phyloP scores from a whole-genome alignment of 2,329 filamentous ascomycete species.

The Rutstroemia sp. region DNA sequence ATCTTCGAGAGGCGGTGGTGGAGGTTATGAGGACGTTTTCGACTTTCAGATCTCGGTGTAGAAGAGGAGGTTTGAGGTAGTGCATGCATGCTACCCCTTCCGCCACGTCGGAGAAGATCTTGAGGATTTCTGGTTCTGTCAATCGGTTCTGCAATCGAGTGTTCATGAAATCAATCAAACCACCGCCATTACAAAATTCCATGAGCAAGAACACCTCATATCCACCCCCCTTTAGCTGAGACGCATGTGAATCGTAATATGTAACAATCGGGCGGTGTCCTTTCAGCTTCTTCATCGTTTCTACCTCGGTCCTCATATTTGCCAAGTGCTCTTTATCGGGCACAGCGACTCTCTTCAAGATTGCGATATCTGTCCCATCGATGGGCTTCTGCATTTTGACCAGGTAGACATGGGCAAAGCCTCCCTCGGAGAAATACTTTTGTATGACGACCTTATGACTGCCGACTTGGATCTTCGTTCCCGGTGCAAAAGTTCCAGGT shows the following conservation, averaged over 20 bases:
- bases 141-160: slow-evolving; percentile 91
- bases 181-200: slow-evolving; percentile 93
- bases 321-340: slow-evolving; percentile 91
- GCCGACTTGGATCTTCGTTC: slow-evolving; percentile 95
- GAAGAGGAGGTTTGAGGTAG: slow-evolving; percentile 86
- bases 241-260: slow-evolving; percentile 97
- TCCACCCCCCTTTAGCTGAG: slow-evolving; percentile 82
- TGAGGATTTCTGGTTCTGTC: slow-evolving; percentile 94
- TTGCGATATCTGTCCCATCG: slow-evolving; percentile 32
- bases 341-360: slow-evolving; percentile 74
- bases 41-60: slow-evolving; percentile 94
- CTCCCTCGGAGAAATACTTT: slow-evolving; percentile 95
- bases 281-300: slow-evolving; percentile 99
- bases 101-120: slow-evolving; percentile 93
- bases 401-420: slow-evolving; percentile 96
- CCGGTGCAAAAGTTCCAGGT: slow-evolving; percentile 83
- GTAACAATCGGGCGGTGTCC: slow-evolving; percentile 94
- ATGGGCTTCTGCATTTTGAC: slow-evolving; percentile 67
- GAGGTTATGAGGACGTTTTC: slow-evolving; percentile 84
- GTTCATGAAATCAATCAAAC: slow-evolving; percentile 99
- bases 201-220: slow-evolving; percentile 98
- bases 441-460: slow-evolving; percentile 89
- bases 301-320: slow-evolving; percentile 96
- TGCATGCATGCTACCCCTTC: slow-evolving; percentile 99
- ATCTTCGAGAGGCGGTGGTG: slow-evolving; percentile 59